A percentile compares a stretch with the other conserved stretches of the same genome.
phyloP scores from a whole-genome alignment of 108 stramenopile genomes.

The Skeletonema marinoi region DNA sequence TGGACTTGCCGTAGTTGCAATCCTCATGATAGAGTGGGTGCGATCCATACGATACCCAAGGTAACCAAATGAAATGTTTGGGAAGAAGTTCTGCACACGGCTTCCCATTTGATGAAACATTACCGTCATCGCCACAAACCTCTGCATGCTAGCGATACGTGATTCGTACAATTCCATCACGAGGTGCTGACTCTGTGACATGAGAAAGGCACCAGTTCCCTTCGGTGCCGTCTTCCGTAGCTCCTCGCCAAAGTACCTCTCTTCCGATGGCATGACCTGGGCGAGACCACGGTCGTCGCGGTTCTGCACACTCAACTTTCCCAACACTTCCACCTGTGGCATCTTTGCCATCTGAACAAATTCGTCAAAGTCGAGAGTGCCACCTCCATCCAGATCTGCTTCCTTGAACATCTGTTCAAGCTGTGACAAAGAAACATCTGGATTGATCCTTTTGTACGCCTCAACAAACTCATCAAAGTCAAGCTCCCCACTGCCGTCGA shows the following conservation, averaged over 20 bases:
- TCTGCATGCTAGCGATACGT: slow-evolving; percentile 75
- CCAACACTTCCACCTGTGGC: slow-evolving; percentile 22
- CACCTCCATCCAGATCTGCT: slow-evolving; percentile 45
- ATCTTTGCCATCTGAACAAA: slow-evolving; percentile 39
- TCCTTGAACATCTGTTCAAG: slow-evolving; percentile 42
- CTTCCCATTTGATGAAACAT: slow-evolving; percentile 85
- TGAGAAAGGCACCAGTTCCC: slow-evolving; percentile 51
- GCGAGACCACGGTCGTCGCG: slow-evolving; percentile 63
- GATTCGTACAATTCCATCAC: slow-evolving; percentile 73
- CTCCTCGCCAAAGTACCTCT: slow-evolving; percentile 72
- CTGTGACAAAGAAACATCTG: slow-evolving; percentile 28
- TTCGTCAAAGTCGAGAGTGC: slow-evolving; percentile 52
- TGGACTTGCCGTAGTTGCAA: slow-evolving; percentile 75
- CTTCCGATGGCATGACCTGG: slow-evolving; percentile 53
- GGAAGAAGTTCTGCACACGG: slow-evolving; percentile 68
- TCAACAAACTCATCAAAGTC: slow-evolving; percentile 50
- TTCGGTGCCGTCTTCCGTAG: slow-evolving; percentile 29
- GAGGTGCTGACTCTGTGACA: slow-evolving; percentile 57
- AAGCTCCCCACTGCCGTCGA: slow-evolving; percentile 49
- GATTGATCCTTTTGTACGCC: slow-evolving; percentile 32
- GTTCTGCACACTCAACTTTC: slow-evolving; percentile 50
- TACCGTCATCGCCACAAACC: slow-evolving; percentile 82
- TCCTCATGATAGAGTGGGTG: slow-evolving; percentile 70
- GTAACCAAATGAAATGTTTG: slow-evolving; percentile 58
- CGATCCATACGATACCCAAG: slow-evolving; percentile 67